Percentiles rank a stretch among this genome's conserved stretches.
These are phyloP conservation scores for Gypsophila paniculata DNA, from an alignment of 179 eudicot genomes.

Conservation along the genomic window DNA sequence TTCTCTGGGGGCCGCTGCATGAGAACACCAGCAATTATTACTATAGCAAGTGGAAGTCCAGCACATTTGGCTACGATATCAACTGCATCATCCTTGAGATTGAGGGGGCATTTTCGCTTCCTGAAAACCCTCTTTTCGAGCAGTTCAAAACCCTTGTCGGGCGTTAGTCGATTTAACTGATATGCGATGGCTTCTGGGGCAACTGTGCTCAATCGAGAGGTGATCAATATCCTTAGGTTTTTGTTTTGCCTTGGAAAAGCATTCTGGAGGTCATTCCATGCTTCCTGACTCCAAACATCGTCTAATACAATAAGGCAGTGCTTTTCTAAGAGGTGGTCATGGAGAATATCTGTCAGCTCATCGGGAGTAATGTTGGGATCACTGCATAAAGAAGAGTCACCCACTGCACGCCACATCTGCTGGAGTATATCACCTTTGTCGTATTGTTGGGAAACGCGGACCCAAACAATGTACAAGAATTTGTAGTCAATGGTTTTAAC, in stretches of 20 bases:
- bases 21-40: constrained; percentile 13
- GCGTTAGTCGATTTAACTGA: background rate
- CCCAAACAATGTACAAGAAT: constrained; percentile 13
- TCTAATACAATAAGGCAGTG: background rate
- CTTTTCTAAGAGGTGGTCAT: background rate
- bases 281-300: background rate
- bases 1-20: background rate
- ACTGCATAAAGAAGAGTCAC: background rate
- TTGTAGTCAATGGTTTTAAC: background rate
- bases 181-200: background rate
- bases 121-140: background rate
- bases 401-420: background rate
- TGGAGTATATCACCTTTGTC: constrained; percentile 9
- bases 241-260: background rate
- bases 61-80: constrained; percentile 13
- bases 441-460: background rate
- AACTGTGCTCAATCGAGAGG: background rate
- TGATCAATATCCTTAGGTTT: background rate
- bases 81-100: background rate
- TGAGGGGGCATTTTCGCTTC: background rate
- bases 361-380: background rate
- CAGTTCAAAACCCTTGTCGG: background rate
- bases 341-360: background rate
- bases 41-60: constrained; percentile 15
- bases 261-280: background rate